phyloP scores from a whole-genome alignment of 1,284 basidiomycete genomes.

The Cryptococcus sp. region DNA sequence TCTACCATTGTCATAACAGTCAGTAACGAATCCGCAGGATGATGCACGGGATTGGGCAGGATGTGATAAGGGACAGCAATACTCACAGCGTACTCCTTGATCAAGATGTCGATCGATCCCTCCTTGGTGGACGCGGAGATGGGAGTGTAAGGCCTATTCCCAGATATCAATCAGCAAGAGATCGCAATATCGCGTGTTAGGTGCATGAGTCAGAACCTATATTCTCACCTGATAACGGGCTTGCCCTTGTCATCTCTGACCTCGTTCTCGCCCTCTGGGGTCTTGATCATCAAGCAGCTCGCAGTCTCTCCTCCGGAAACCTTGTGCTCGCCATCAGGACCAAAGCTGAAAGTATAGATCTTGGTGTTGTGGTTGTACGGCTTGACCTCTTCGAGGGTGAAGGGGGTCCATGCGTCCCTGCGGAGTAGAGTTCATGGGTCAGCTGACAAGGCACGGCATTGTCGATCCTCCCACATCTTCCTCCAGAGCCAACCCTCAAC shows the following conservation, averaged over 20 bases:
- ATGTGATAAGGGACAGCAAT: neutral
- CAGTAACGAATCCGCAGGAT: neutral
- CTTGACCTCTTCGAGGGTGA: conserved; percentile 79
- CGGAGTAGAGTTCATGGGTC: neutral
- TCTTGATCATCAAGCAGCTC: conserved; percentile 60
- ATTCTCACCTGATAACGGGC: conserved; percentile 73
- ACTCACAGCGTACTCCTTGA: conserved; percentile 68
- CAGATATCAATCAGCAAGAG: neutral
- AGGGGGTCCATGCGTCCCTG: conserved; percentile 49
- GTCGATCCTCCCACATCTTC: neutral
- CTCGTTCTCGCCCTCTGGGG: conserved; percentile 52
- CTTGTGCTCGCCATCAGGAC: conserved; percentile 63
- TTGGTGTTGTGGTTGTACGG: conserved; percentile 93
- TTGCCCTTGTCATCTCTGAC: conserved; percentile 75
- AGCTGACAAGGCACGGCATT: neutral
- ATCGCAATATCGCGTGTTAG: neutral
- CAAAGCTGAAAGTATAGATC: conserved; percentile 80
- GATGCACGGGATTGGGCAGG: no score
- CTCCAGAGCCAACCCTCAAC: neutral
- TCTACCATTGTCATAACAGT: conserved; percentile 44
- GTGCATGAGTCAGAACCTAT: conserved; percentile 12
- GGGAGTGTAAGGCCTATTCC: conserved; percentile 70
- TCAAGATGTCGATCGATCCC: conserved; percentile 76
- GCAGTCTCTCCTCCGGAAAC: conserved; percentile 68
- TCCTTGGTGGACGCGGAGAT: conserved; percentile 70